These are phyloP conservation scores for Fusarium irregulare DNA, from an alignment of 2,329 filamentous ascomycete genomes.

Conservation along the genomic window DNA sequence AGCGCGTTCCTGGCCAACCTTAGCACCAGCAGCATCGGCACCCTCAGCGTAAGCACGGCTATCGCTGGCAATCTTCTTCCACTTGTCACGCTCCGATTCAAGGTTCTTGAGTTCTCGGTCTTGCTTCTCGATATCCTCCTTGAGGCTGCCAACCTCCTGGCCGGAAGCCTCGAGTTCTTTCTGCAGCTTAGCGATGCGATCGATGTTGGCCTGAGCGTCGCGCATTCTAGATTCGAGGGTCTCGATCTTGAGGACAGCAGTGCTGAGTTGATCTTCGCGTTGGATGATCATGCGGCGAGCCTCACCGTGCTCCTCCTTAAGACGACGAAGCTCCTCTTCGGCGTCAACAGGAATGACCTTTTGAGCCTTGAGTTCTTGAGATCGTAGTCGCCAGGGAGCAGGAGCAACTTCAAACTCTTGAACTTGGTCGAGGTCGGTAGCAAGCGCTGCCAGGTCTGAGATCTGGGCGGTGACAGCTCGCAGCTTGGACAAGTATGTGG, in stretches of 20 bases:
- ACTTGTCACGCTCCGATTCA: slow-evolving; percentile 75
- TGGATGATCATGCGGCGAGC: slow-evolving; percentile 77
- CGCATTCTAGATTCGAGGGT: slow-evolving; percentile 89
- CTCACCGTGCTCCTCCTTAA: slow-evolving; percentile 84
- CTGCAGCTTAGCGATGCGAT: slow-evolving; percentile 74
- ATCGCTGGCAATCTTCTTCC: slow-evolving; percentile 77
- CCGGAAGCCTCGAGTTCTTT: slow-evolving; percentile 65
- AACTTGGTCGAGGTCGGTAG: slow-evolving; percentile 76
- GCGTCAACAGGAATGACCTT: slow-evolving; percentile 84
- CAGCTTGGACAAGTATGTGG: slow-evolving; percentile 74
- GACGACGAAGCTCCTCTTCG: slow-evolving; percentile 83
- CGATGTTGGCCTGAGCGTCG: slow-evolving; percentile 82
- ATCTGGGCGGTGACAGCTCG: slow-evolving; percentile 72
- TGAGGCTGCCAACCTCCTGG: slow-evolving; percentile 63
- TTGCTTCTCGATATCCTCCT: slow-evolving; percentile 74
- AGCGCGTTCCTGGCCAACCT: slow-evolving; percentile 72
- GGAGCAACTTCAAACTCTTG: slow-evolving; percentile 81
- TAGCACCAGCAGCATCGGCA: slow-evolving; percentile 62
- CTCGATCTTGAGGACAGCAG: slow-evolving; percentile 91
- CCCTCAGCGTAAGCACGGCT: slow-evolving; percentile 66
- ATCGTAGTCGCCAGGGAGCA: slow-evolving; percentile 85
- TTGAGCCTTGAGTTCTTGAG: slow-evolving; percentile 82
- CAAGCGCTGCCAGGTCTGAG: slow-evolving; percentile 76
- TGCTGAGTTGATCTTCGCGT: slow-evolving; percentile 85
- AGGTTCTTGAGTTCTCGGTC: slow-evolving; percentile 73